Evolutionary conservation across 306 rosid genomes (phyloP).

Genomic region (Macrotyloma uniflorum): DNA sequence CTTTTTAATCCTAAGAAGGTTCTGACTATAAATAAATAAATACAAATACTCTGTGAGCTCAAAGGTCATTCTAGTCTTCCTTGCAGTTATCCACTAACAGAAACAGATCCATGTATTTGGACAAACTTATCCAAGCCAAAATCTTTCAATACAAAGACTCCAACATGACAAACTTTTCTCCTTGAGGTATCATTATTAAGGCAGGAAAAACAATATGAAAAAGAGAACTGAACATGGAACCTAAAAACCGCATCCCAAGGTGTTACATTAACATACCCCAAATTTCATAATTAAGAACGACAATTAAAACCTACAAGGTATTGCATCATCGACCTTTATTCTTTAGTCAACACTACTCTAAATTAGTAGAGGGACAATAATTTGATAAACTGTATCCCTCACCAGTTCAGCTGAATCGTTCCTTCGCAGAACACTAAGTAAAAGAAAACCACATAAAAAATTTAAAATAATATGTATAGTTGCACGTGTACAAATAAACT

Average conservation of each 20-base stretch:
- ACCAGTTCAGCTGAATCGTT: not conserved
- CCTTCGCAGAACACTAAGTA: not conserved
- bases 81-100: too few relatives aligned
- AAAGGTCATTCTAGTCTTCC: too few relatives aligned
- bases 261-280: not conserved
- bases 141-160: too few relatives aligned
- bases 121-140: too few relatives aligned
- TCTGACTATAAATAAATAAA: not conserved
- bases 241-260: not conserved
- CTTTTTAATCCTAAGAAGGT: not conserved
- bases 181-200: too few relatives aligned
- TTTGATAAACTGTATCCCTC: not conserved
- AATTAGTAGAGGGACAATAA: not conserved
- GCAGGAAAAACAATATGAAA: not conserved
- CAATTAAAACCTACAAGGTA: too few relatives aligned
- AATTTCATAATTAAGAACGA: not conserved
- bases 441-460: not conserved
- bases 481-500: not conserved
- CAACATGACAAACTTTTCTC: too few relatives aligned
- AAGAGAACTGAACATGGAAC: not conserved
- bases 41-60: not conserved
- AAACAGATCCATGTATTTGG: too few relatives aligned
- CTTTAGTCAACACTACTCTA: not conserved
- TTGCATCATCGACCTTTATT: not conserved
- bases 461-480: not conserved